Conservation (phyloP, 2,329 filamentous ascomycete genomes). For the Colletotrichum cuscutae region DNA sequence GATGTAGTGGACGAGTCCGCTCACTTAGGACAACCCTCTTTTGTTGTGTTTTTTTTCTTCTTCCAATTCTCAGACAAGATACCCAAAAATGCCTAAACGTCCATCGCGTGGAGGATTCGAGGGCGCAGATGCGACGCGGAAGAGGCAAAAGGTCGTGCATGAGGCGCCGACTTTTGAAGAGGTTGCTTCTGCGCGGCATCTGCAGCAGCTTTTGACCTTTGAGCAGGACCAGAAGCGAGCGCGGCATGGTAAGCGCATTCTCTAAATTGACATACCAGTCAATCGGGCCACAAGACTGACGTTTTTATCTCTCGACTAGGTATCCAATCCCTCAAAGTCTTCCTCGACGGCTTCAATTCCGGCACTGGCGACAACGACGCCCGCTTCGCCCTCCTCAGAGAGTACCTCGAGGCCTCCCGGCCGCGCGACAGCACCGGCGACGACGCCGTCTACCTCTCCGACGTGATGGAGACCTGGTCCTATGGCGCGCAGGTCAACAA, state of each 20-base stretch:
- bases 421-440: slow-evolving; percentile 53
- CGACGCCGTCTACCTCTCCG: slow-evolving; percentile 73
- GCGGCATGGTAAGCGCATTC: slow-evolving; percentile 66
- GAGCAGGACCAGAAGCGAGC: slow-evolving; percentile 75
- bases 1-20: not conserved
- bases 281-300: not conserved
- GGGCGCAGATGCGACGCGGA: slow-evolving; percentile 54
- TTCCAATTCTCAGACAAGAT: not conserved
- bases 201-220: slow-evolving; percentile 75
- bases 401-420: slow-evolving; percentile 72
- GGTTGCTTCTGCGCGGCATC: slow-evolving; percentile 71
- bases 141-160: slow-evolving; percentile 67
- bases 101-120: slow-evolving; percentile 51
- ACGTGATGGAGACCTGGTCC: slow-evolving; percentile 89
- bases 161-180: slow-evolving; percentile 69
- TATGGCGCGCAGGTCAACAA: slow-evolving; percentile 84
- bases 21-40: not conserved
- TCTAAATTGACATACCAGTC: rapidly evolving
- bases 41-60: too few relatives aligned
- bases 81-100: slow-evolving; percentile 57
- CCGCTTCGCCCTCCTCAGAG: slow-evolving; percentile 69
- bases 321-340: slow-evolving; percentile 75
- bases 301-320: slow-evolving; percentile 50
- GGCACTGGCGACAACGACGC: slow-evolving; percentile 58
- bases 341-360: slow-evolving; percentile 74